Percentiles rank a stretch among this genome's conserved stretches.
These are phyloP conservation scores for Backusella westeae DNA, from an alignment of 192 early-diverging fungal species.

Conservation along the genomic window DNA sequence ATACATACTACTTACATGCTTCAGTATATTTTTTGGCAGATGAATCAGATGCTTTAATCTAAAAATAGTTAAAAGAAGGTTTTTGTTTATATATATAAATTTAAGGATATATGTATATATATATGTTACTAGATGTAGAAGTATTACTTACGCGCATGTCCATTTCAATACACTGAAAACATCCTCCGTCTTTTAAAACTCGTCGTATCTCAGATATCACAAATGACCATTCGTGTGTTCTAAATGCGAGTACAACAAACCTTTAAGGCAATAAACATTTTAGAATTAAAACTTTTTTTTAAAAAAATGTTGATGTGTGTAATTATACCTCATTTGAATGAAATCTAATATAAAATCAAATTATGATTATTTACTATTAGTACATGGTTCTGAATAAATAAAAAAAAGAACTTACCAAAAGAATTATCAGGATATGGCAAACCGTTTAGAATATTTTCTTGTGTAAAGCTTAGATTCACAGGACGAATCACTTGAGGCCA, in stretches of 20 bases:
- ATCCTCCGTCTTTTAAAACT: slow-evolving; percentile 29
- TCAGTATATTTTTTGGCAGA: not conserved
- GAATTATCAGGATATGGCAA: slow-evolving; percentile 27
- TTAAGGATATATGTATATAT: not conserved
- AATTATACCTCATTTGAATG: slow-evolving; percentile 20
- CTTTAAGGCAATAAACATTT: slow-evolving; percentile 6
- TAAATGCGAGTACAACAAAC: slow-evolving; percentile 27
- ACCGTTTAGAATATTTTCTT: slow-evolving; percentile 21
- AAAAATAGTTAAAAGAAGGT: not conserved
- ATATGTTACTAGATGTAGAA: not conserved
- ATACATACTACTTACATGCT: slow-evolving; percentile 14
- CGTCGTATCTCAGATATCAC: slow-evolving; percentile 20
- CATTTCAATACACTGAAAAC: slow-evolving; percentile 29
- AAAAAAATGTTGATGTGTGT: not conserved
- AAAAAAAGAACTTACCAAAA: slow-evolving; percentile 20
- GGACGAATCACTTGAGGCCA: slow-evolving; percentile 32
- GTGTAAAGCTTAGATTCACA: slow-evolving; percentile 21
- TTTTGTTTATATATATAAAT: not conserved
- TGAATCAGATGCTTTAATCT: slow-evolving; percentile 4
- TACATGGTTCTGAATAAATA: not conserved
- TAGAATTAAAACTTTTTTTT: not conserved
- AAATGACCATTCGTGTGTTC: slow-evolving; percentile 25
- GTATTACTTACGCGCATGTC: slow-evolving; percentile 15
- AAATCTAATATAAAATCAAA: slow-evolving; percentile 19
- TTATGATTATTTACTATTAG: not conserved